Conservation (phyloP, 2,329 filamentous ascomycete genomes). For the Sclerotinia borealis region DNA sequence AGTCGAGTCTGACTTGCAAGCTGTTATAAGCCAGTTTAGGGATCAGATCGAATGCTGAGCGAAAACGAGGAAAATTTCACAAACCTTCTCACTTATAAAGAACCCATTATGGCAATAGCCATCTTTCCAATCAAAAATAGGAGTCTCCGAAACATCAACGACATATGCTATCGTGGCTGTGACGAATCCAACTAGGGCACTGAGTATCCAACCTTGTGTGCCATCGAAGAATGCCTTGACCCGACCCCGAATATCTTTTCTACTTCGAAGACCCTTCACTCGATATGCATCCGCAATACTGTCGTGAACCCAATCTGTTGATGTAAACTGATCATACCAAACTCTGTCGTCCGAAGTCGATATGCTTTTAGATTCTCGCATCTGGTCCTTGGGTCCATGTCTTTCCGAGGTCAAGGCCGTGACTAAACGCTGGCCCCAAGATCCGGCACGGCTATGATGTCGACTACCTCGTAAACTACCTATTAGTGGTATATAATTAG, state of each 20-base stretch:
- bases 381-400: constrained; percentile 35
- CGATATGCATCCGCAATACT: constrained; percentile 91
- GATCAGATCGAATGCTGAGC: background rate
- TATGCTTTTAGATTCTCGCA: constrained; percentile 59
- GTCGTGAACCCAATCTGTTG: constrained; percentile 97
- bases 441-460: constrained; percentile 48
- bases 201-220: constrained; percentile 89
- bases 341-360: constrained; percentile 76
- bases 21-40: background rate
- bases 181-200: constrained; percentile 80
- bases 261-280: constrained; percentile 71
- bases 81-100: constrained; percentile 65
- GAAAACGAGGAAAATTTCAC: constrained; percentile 12
- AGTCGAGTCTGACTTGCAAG: background rate
- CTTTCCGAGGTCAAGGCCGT: constrained; percentile 52
- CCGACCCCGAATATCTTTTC: constrained; percentile 81
- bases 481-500: constrained; percentile 13
- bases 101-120: constrained; percentile 72
- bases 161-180: constrained; percentile 82
- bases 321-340: constrained; percentile 98
- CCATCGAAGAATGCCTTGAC: constrained; percentile 73
- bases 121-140: constrained; percentile 84
- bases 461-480: constrained; percentile 28
- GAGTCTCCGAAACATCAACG: constrained; percentile 80
- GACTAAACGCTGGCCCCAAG: constrained; percentile 55